phyloP scores from a whole-genome alignment of 805 yeast genomes.

The Cyberlindnera maritima region DNA sequence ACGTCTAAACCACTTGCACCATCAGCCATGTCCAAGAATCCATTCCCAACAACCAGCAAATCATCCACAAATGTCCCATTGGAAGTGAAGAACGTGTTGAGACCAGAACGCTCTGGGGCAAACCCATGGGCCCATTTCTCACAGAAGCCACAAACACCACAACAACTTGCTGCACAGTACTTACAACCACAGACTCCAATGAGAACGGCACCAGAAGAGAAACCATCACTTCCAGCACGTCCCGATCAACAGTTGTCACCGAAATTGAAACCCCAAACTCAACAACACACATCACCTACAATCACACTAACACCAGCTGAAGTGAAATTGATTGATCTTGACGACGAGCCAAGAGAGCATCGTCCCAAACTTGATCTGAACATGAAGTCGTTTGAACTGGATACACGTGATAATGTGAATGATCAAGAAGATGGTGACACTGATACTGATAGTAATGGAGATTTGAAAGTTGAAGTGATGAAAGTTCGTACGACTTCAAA shows the following conservation, averaged over 20 bases:
- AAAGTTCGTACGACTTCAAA: constrained; percentile 7
- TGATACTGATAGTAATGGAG: constrained; percentile 21
- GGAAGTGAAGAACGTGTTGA: constrained; percentile 9
- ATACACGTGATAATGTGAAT: constrained; percentile 10
- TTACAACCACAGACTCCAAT: background rate
- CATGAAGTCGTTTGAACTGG: constrained; percentile 12
- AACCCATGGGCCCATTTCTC: constrained; percentile 16
- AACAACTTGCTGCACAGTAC: background rate
- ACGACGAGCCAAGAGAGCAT: constrained; percentile 8
- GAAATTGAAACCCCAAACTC: background rate
- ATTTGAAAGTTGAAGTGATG: constrained; percentile 23
- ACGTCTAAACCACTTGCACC: background rate
- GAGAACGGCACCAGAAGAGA: background rate
- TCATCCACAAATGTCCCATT: constrained; percentile 2
- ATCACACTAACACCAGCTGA: constrained; percentile 11
- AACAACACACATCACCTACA: constrained; percentile 3
- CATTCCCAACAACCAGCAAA: constrained; percentile 15
- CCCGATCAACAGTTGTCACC: constrained; percentile 1
- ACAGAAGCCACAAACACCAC: background rate
- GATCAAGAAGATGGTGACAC: constrained; percentile 15
- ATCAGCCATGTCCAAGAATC: constrained; percentile 12
- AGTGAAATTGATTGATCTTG: constrained; percentile 20
- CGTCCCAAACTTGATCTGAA: constrained; percentile 22
- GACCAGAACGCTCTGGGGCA: constrained; percentile 22
- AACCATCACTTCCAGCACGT: background rate